These are phyloP conservation scores for Rhodotorula babjevae DNA, from an alignment of 768 basidiomycete species.

Conservation along the genomic window DNA sequence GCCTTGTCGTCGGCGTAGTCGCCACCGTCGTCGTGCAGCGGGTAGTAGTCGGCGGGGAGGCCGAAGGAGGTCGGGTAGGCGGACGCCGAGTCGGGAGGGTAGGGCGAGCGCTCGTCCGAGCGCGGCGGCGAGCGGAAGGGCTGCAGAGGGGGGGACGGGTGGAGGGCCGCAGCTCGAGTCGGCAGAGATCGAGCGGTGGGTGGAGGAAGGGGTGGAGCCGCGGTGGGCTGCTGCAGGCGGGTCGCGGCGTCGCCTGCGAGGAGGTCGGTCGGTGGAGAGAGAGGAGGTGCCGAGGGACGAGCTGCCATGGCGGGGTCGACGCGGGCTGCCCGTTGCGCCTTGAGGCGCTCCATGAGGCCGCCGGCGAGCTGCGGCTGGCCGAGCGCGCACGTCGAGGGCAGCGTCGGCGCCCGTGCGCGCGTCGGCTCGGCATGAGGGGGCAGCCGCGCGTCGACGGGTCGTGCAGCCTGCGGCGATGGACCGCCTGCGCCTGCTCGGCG, in stretches of 20 bases:
- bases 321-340: slow-evolving; percentile 12
- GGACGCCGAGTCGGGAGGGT: not conserved
- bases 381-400: not conserved
- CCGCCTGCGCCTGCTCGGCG: too few relatives aligned
- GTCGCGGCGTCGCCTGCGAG: not conserved
- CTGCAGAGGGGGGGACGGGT: not conserved
- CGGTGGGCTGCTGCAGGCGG: too few relatives aligned
- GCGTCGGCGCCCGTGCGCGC: not conserved
- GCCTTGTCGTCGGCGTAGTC: not conserved
- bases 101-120: not conserved
- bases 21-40: too few relatives aligned
- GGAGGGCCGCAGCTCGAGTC: not conserved
- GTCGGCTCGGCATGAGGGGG: too few relatives aligned
- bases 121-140: not conserved
- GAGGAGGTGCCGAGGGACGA: not conserved
- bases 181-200: too few relatives aligned
- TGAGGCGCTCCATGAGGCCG: slow-evolving; percentile 13
- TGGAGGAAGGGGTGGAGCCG: too few relatives aligned
- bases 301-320: not conserved
- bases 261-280: not conserved
- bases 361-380: not conserved
- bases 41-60: too few relatives aligned
- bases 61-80: not conserved
- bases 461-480: too few relatives aligned
- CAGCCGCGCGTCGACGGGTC: too few relatives aligned